Base-by-base conservation (phyloP, 768 basidiomycete genomes). In the Serendipita indica region DNA sequence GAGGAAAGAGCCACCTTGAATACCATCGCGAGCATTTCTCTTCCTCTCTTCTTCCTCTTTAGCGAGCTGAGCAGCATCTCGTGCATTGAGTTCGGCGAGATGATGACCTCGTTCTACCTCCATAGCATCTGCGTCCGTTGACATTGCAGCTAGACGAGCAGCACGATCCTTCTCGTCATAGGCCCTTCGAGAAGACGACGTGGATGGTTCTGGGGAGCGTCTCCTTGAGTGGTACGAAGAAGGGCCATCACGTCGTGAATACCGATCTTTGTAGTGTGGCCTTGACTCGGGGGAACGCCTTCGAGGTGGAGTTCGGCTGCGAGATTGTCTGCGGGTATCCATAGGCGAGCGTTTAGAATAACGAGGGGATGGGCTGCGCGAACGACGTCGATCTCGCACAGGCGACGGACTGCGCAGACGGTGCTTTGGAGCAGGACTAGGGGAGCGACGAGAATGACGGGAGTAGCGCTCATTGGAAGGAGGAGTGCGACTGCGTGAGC, bases 111-210 rank as follows among this genome's bases (percentile, higher is more conserved):
- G 81, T 43, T 90, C 82, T 0, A 69, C 68, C 45, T 79, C 77
- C 72, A 90, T 75, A 5, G 70, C 69, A n/a, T 73, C 69, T 0
- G 94, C 94, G 60, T 84, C 80, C 1, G 77, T 71, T 22, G 83
- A 71, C 94, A 98, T 98, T 3, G 90, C 86, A 0, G 89, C 93
- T 28, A 98, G 74, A n/a, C 88, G 83, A 27, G 87, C 86, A 2
- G 83, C 82, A 33, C 92, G 84, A 28, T 83, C 84, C 1, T 77
- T 74, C 5, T 70, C 62, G 63, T 18, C 61, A 49, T 41, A 70
- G 65, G 54, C 69, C 63, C 10, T 76, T 75, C 28, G 76, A 30
- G 58, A 52, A 10, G 33, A 28, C 27, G 45, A 35, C 25, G 60
- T 37, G 32, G 72, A 27, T 72, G 72, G 39, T 74, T 76, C 39